phyloP scores from a whole-genome alignment of 164 flowering plant genomes.

The Stephania japonica region DNA sequence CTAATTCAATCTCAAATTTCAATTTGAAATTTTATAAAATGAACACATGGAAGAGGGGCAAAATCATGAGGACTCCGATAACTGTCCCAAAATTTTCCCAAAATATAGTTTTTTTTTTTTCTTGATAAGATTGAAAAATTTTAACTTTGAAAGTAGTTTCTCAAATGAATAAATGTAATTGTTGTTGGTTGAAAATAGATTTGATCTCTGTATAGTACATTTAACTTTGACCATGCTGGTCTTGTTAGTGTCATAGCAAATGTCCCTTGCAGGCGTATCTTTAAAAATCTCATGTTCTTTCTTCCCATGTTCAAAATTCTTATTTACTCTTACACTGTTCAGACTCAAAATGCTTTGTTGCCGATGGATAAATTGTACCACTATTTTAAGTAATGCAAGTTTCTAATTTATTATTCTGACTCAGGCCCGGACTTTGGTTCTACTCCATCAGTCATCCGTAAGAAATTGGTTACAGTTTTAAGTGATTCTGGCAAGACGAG shows the following conservation, averaged over 20 bases:
- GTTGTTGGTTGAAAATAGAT: not conserved
- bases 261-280: not conserved
- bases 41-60: too few species aligned
- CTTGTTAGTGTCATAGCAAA: not conserved
- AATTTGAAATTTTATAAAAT: too few species aligned
- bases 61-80: too few species aligned
- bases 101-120: too few species aligned
- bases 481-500: slow-evolving; percentile 66
- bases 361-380: not conserved
- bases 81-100: too few species aligned
- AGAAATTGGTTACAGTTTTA: slow-evolving; percentile 69
- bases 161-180: too few species aligned
- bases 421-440: slow-evolving; percentile 90
- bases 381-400: not conserved
- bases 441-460: slow-evolving; percentile 57
- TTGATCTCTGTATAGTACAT: too few species aligned
- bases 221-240: not conserved
- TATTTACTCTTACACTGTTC: not conserved
- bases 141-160: too few species aligned
- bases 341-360: not conserved
- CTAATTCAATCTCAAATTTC: too few species aligned
- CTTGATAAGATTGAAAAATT: too few species aligned
- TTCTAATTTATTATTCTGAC: not conserved
- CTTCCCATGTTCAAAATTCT: not conserved
- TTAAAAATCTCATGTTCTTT: not conserved